phyloP scores from a whole-genome alignment of 306 rosid genomes.

The Astragalus membranaceus region DNA sequence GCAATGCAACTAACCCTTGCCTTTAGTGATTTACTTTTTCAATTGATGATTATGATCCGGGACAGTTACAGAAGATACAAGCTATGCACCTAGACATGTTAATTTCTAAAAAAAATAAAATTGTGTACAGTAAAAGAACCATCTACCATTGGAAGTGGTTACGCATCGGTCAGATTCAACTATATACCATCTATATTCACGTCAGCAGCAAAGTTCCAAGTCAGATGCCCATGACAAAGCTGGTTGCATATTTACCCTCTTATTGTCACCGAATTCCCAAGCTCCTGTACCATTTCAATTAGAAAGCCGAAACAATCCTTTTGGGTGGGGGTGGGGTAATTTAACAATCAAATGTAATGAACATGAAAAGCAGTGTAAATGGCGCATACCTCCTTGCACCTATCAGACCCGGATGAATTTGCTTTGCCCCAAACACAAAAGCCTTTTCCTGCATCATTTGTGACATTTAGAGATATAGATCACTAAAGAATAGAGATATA shows the following conservation, averaged over 20 bases:
- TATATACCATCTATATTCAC: slow-evolving; percentile 30
- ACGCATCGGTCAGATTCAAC: slow-evolving; percentile 19
- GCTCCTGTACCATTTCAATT: slow-evolving; percentile 46
- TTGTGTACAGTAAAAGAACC: slow-evolving; percentile 28
- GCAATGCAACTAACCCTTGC: slow-evolving; percentile 44
- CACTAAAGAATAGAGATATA: slow-evolving; percentile 2
- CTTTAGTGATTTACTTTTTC: slow-evolving; percentile 23
- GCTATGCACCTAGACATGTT: slow-evolving; percentile 21
- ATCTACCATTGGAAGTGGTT: slow-evolving; percentile 25
- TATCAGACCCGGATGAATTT: slow-evolving; percentile 29
- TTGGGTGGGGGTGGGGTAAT: neutral
- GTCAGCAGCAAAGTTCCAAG: slow-evolving; percentile 19
- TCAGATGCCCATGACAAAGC: slow-evolving; percentile 19
- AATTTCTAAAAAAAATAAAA: slow-evolving; percentile 4
- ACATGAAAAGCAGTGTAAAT: neutral
- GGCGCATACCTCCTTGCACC: slow-evolving; percentile 48
- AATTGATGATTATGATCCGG: slow-evolving; percentile 30
- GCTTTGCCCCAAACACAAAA: slow-evolving; percentile 44
- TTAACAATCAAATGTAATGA: neutral
- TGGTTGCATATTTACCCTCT: slow-evolving; percentile 10
- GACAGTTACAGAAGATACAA: slow-evolving; percentile 27
- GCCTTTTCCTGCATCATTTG: slow-evolving; percentile 43
- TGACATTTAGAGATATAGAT: slow-evolving; percentile 22
- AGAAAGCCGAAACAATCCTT: neutral
- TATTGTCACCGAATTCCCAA: slow-evolving; percentile 54